A percentile compares a stretch with the other conserved stretches of the same genome.
Conservation (phyloP, 345 rosid genomes). For the Erucastrum elatum region DNA sequence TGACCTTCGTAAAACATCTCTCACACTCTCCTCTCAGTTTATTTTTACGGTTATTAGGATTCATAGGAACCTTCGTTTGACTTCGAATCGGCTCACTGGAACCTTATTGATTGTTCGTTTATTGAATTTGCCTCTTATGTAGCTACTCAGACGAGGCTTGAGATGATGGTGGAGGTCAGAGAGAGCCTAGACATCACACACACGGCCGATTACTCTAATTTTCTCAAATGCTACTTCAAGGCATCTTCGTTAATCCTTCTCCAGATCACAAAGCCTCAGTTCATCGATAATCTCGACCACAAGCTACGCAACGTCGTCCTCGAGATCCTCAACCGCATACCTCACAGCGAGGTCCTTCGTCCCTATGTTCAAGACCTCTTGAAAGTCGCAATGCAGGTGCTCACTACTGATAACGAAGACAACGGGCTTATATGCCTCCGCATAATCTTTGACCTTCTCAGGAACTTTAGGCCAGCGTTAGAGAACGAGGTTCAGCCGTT, state of each 20-base stretch:
- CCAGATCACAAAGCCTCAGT: conserved; percentile 86
- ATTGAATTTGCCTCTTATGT: conserved; percentile 29
- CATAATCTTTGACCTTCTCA: conserved; percentile 85
- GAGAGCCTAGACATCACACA: conserved; percentile 95
- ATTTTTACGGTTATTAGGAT: no score
- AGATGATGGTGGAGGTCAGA: conserved; percentile 85
- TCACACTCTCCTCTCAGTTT: not conserved
- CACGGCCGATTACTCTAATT: conserved; percentile 89
- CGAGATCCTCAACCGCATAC: conserved; percentile 90
- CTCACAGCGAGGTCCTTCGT: conserved; percentile 96
- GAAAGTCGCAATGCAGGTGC: conserved; percentile 98
- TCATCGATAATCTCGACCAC: conserved; percentile 77
- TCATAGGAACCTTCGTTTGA: not conserved
- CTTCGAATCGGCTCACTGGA: not conserved
- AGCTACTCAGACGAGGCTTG: conserved; percentile 78
- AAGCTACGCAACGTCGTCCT: conserved; percentile 83
- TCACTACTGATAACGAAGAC: conserved; percentile 91
- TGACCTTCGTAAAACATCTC: conserved; percentile 61
- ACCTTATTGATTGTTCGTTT: conserved; percentile 21
- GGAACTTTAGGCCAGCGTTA: conserved; percentile 84
- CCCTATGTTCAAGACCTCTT: conserved; percentile 96
- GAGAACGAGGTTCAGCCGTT: conserved; percentile 96
- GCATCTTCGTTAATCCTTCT: conserved; percentile 76
- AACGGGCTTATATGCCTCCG: conserved; percentile 92
- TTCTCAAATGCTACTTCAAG: conserved; percentile 83